A percentile compares a stretch with the other conserved stretches of the same genome.
Evolutionary conservation across 2,329 filamentous ascomycete genomes (phyloP).

Genomic region (Ophiostoma ulmi): DNA sequence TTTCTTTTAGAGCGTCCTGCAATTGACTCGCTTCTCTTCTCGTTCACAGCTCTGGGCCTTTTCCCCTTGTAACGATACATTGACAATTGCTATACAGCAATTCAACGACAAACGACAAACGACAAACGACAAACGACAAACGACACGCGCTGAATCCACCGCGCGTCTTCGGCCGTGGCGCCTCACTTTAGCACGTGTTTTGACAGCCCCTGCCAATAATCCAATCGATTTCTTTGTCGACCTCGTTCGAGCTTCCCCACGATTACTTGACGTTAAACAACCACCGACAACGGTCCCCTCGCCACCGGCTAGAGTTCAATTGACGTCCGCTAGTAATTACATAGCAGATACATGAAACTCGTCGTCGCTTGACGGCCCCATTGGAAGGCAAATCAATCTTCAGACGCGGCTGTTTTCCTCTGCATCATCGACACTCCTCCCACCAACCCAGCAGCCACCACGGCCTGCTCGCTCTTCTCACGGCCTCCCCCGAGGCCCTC

Average conservation of each 20-base stretch:
- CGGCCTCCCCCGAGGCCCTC: slow-evolving; percentile 15
- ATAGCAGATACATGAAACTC: no score
- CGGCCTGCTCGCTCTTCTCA: slow-evolving; percentile 14
- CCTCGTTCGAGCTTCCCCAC: neutral
- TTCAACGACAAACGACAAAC: neutral
- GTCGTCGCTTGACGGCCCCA: neutral
- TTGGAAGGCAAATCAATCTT: neutral
- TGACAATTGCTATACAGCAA: neutral
- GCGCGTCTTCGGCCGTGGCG: neutral
- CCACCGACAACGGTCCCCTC: neutral
- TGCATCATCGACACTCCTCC: neutral
- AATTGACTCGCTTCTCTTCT: neutral
- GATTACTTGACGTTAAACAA: neutral
- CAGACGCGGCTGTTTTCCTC: neutral
- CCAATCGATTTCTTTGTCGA: neutral
- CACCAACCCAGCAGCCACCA: slow-evolving; percentile 7
- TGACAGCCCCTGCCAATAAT: neutral
- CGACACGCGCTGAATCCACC: neutral
- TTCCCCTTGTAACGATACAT: neutral
- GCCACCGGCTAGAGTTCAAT: neutral
- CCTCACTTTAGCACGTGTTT: slow-evolving; percentile 1
- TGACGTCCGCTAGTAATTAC: no score
- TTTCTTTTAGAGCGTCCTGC: neutral
- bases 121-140: neutral
- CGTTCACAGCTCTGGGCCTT: neutral